Base-by-base conservation (phyloP, 768 basidiomycete genomes). In the Candolleomyces eurysporus region DNA sequence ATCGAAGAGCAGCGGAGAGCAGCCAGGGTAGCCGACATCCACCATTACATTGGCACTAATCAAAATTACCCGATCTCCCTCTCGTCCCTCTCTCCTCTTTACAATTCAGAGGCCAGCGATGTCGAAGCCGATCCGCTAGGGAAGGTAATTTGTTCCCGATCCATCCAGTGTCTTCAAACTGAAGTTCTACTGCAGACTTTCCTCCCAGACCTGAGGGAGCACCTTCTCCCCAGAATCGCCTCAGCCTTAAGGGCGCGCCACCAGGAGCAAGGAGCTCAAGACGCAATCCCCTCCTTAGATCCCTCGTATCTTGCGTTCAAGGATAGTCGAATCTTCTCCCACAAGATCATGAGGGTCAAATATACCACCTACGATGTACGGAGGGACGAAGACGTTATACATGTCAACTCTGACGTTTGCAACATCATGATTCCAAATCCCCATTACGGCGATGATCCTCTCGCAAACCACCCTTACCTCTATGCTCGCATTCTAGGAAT, bases 101-200 rank as follows among this genome's bases (percentile, higher is more conserved):
- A 17, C 5, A 31, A 4, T 8, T 7, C 21, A 9, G 5, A 31
- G 8, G 16, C 36, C 10, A n/a, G 5, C 5, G 30, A 5, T 10
- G 53, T 39, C 9, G 13, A 4, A n/a, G 11, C 13, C 19, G 36
- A 54, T 21, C 53, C 53, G 5, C 13, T 54, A 10, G 36, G 11
- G 19, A 54, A 40, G 53, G 53, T 54, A 13, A 36, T 52, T 26
- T 30, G 13, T 26, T 26, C 31, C 31, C 30, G 8, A 26, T n/a
- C n/a, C n/a, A n/a, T n/a, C 5, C 36, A 39, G 36, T 4, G 36
- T 32, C 8, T 52, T n/a, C 8, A 14, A n/a, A 52, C 19, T 26
- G 11, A 10, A 10, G 31, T 6, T 30, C 10, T 13, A 10, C 13
- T n/a, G 0, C 73, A 77, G 17, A 78, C 81, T 40, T 71, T 71